Conservation (phyloP, 306 rosid species). For the Adenanthera pavonina region DNA sequence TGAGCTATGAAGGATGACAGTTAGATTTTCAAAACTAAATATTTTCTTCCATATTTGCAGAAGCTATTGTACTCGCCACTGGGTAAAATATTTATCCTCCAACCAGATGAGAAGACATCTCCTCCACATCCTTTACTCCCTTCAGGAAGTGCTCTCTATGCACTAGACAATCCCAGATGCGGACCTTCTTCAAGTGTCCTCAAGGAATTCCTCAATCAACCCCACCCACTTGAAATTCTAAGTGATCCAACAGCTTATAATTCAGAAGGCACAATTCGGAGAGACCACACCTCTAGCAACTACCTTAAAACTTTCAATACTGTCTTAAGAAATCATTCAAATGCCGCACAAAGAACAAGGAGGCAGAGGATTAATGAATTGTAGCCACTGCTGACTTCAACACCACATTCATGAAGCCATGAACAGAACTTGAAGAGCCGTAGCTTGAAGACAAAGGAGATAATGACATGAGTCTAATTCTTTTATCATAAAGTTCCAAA, state of each 20-base stretch:
- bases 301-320: conserved; percentile 76
- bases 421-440: conserved; percentile 52
- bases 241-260: conserved; percentile 62
- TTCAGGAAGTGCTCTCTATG: conserved; percentile 64
- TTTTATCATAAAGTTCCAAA: neutral
- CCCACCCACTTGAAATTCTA: conserved; percentile 88
- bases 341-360: conserved; percentile 46
- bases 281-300: conserved; percentile 90
- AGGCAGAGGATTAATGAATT: conserved; percentile 50
- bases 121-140: conserved; percentile 58
- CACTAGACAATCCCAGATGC: conserved; percentile 54
- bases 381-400: conserved; percentile 71
- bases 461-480: conserved; percentile 56
- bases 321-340: conserved; percentile 56
- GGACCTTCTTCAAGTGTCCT: conserved; percentile 66
- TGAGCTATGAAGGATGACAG: neutral
- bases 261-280: conserved; percentile 77
- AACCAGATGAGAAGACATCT: conserved; percentile 70
- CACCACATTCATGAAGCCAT: conserved; percentile 70
- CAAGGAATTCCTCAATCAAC: conserved; percentile 68
- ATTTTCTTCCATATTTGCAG: conserved; percentile 48
- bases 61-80: conserved; percentile 78
- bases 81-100: conserved; percentile 81
- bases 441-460: conserved; percentile 55
- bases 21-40: neutral